phyloP scores from a whole-genome alignment of 805 yeast species.

The Wickerhamia fluorescens region DNA sequence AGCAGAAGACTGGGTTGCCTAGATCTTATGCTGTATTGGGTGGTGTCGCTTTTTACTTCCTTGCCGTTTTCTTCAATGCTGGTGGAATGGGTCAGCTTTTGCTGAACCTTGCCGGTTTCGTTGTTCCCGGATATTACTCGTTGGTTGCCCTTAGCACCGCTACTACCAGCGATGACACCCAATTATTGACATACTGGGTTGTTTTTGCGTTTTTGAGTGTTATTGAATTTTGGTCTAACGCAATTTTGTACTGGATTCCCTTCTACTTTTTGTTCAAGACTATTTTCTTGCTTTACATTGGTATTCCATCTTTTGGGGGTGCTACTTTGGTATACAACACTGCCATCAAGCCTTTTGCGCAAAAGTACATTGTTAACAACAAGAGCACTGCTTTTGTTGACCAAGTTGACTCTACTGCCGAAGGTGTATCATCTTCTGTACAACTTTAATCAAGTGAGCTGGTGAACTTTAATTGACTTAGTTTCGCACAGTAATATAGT shows the following conservation, averaged over 20 bases:
- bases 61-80: constrained; percentile 77
- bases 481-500: no score
- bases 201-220: constrained; percentile 91
- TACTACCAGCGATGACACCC: constrained; percentile 69
- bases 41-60: constrained; percentile 56
- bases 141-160: constrained; percentile 74
- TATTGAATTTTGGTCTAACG: constrained; percentile 91
- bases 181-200: constrained; percentile 93
- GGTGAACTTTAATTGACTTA: no score
- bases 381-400: constrained; percentile 24
- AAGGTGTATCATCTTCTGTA: constrained; percentile 27
- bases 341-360: constrained; percentile 61
- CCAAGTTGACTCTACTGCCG: constrained; percentile 43
- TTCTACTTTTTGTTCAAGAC: constrained; percentile 95
- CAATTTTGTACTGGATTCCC: constrained; percentile 92
- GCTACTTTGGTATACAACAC: constrained; percentile 63
- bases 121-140: constrained; percentile 84
- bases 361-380: constrained; percentile 26
- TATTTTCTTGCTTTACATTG: constrained; percentile 75
- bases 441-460: neutral
- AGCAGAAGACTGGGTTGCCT: constrained; percentile 50
- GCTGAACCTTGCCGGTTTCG: constrained; percentile 88
- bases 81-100: constrained; percentile 95
- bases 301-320: constrained; percentile 84
- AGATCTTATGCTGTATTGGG: constrained; percentile 80